Evolutionary conservation across 768 basidiomycete species (phyloP), one percentile per base, ranked within the genome.

Genomic region (Lanmaoa pseudosensibilis): DNA sequence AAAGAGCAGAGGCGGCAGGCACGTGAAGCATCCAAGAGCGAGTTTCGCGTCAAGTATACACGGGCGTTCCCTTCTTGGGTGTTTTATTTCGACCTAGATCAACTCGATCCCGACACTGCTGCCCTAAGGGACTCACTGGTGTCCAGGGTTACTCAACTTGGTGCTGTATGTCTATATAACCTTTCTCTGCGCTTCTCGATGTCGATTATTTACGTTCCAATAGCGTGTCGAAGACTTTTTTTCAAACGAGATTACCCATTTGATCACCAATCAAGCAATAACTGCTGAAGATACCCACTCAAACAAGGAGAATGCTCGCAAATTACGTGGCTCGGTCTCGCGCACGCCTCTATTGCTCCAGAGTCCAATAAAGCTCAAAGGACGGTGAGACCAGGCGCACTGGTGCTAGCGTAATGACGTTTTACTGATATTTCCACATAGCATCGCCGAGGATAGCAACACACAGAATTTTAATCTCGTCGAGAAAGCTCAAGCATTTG

Each of bases 191-290:
- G 53, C 30, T 47, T 52, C 25, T 48, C 12, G 21, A 50, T 32
- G 46, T 40, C 34, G 34, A 57, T 56, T 48, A 25, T 51, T 50
- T 49, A 43, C n/a, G 16, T 40, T 47, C 43, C 49, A 19, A 56
- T 65, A 98, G 97, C 79, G 78, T 54, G 82, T 93, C 54, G 92
- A 96, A 48, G 82, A 86, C 58, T 97, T 97, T 79, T 95, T 98
- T 72, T 92, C 90, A 32, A 85, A 80, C 46, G 80, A 84, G 46
- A 84, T 96, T 25, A 94, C 94, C 0, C 96, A 98, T 74, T 80
- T 98, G 59, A 86, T 96, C 67, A 90, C 89, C 51, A 81, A 88
- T 64, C 77, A 78, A 52, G 68, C 75, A 34, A 59, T 73, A 50
- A 73, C 77, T 8, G 52, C 60, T 27, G 73, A 76, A 19, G 73